Evolutionary conservation across 805 yeast species (phyloP).

Genomic region (Wickerhamiella dianesei): DNA sequence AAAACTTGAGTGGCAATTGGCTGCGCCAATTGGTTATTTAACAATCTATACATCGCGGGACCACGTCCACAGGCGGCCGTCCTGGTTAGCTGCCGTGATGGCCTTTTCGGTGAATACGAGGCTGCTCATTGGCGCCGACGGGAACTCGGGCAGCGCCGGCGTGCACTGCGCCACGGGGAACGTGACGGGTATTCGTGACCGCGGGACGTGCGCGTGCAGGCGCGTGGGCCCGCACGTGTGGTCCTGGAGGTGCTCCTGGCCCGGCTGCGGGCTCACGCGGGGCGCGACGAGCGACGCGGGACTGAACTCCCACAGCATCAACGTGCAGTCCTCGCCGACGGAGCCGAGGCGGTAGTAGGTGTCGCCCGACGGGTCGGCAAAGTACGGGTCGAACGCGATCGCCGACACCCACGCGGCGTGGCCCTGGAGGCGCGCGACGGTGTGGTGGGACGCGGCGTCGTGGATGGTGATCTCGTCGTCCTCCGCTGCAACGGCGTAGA

Average conservation of each 20-base stretch:
- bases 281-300: constrained; percentile 29
- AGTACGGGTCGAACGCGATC: constrained; percentile 33
- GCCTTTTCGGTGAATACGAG: constrained; percentile 16
- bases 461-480: constrained; percentile 38
- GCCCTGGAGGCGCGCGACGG: constrained; percentile 34
- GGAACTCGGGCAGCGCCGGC: constrained; percentile 19
- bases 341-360: constrained; percentile 35
- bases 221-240: constrained; percentile 3
- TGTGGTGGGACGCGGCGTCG: constrained; percentile 23
- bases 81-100: constrained; percentile 21
- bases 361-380: constrained; percentile 12
- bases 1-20: no score
- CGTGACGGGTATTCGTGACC: constrained; percentile 16
- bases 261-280: constrained; percentile 7
- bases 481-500: constrained; percentile 37
- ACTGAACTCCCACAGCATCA: constrained; percentile 42
- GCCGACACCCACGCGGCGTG: constrained; percentile 40
- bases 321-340: constrained; percentile 42
- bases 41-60: constrained; percentile 7
- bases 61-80: constrained; percentile 27
- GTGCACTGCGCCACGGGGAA: constrained; percentile 20
- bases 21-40: no score
- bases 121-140: constrained; percentile 21
- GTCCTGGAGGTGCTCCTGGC: not conserved
- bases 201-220: constrained; percentile 21